Base-by-base conservation (phyloP, 164 flowering plant genomes). In the Liriodendron chinense region DNA sequence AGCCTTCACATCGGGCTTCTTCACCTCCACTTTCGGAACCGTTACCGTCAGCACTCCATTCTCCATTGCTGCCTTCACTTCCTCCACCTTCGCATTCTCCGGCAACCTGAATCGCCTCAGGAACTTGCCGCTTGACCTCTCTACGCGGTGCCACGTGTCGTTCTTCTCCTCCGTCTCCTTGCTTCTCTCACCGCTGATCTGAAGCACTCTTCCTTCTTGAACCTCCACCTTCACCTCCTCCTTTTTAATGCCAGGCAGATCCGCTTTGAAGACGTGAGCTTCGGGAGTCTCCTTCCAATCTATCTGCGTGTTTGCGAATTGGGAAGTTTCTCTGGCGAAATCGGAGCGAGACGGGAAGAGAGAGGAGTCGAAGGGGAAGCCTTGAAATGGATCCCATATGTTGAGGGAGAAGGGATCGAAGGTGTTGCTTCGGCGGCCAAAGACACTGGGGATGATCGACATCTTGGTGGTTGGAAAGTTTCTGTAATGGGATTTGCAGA, bases 201-300 rank as follows among this genome's bases (percentile, higher is more conserved):
- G n/a, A n/a, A n/a, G n/a, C n/a, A n/a, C n/a, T n/a, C n/a, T n/a
- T n/a, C n/a, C n/a, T n/a, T n/a, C n/a, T 43, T 85, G 83, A 0
- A 85, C 80, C 49, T 83, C 84, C 65, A 85, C 85, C 74, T 81
- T 79, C 74, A 83, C 83, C 65, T 81, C 83, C 21, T 82, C 87
- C 73, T 82, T 84, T 68, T 73, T 84, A 12, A 84, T 21, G 22
- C 87, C 87, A 6, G 87, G 87, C 0, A 85, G 71, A 21, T 85
- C 84, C 3, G 82, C 86, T 47, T 77, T 85, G 83, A 83, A 85
- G 24, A 85, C 70, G 49, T 85, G 87, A 0, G 83, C 84, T 47
- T 81, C 80, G 5, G 82, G 82, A 21, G 86, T 85, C 65, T 85
- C 84, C 75, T 79, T 81, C 87, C 87, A 85, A 18, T 85, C 87